Evolutionary conservation across 2,329 filamentous ascomycete genomes (phyloP).

Genomic region (Aotearoamyces nothofagi): DNA sequence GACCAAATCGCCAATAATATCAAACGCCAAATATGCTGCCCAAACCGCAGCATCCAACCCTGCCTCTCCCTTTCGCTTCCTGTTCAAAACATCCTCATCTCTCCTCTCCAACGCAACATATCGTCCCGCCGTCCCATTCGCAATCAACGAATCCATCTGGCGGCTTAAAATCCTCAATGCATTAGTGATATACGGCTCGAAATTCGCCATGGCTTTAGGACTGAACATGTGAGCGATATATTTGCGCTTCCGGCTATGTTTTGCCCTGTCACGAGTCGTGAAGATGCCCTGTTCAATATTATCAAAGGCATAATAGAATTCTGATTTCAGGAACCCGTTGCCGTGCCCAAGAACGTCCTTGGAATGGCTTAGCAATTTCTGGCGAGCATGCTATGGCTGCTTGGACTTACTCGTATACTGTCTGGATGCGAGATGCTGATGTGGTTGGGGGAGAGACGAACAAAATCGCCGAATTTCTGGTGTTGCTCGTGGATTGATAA

Average conservation of each 20-base stretch:
- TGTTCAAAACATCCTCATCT: too few species aligned
- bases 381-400: too few species aligned
- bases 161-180: too few species aligned
- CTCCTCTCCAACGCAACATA: too few species aligned
- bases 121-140: too few species aligned
- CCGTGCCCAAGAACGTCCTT: slow-evolving; percentile 60
- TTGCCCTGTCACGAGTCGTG: slow-evolving; percentile 69
- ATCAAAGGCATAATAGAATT: slow-evolving; percentile 87
- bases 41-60: slow-evolving; percentile 61
- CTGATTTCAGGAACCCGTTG: slow-evolving; percentile 59
- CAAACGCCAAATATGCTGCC: slow-evolving; percentile 55
- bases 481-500: too few species aligned
- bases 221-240: slow-evolving; percentile 78
- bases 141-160: too few species aligned
- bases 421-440: slow-evolving; percentile 62
- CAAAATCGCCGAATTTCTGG: slow-evolving; percentile 51
- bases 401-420: too few species aligned
- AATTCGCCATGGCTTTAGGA: slow-evolving; percentile 64
- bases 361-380: too few species aligned
- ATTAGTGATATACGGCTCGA: slow-evolving; percentile 47
- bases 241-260: slow-evolving; percentile 84
- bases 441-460: slow-evolving; percentile 69
- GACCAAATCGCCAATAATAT: slow-evolving; percentile 39
- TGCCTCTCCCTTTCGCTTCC: slow-evolving; percentile 33
- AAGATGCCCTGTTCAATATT: slow-evolving; percentile 76